These are phyloP conservation scores for Coemansia sp. DNA, from an alignment of 192 early-diverging fungal species.

Conservation along the genomic window DNA sequence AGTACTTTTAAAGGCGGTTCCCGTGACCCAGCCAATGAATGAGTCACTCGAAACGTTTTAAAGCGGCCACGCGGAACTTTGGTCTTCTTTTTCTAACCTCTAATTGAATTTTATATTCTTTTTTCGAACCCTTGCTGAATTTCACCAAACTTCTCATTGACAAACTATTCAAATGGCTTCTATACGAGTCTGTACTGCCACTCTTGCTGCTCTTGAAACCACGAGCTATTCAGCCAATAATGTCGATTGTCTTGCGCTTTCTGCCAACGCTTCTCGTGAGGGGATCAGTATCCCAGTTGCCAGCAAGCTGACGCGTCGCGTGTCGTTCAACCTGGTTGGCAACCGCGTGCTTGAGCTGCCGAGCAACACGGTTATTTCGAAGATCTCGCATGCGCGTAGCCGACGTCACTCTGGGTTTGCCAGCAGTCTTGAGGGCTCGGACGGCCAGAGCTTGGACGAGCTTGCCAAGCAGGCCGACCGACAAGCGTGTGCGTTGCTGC, in stretches of 20 bases:
- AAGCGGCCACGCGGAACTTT: background rate
- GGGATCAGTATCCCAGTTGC: slow-evolving; percentile 19
- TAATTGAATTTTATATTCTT: background rate
- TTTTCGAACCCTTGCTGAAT: background rate
- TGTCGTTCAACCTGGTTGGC: slow-evolving; percentile 48
- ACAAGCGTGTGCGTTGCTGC: slow-evolving; percentile 39
- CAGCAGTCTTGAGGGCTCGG: slow-evolving; percentile 14
- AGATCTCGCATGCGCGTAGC: slow-evolving; percentile 40
- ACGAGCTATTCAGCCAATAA: background rate
- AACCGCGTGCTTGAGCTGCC: slow-evolving; percentile 48
- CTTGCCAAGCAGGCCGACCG: slow-evolving; percentile 28
- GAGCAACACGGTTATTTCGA: slow-evolving; percentile 45
- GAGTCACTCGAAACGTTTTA: background rate
- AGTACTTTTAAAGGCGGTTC: background rate
- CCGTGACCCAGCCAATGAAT: background rate
- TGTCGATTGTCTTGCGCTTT: slow-evolving; percentile 2
- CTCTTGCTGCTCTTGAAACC: slow-evolving; percentile 27
- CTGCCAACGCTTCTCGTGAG: background rate
- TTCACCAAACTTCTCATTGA: background rate
- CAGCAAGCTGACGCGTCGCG: slow-evolving; percentile 33
- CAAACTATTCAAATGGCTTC: slow-evolving; percentile 30
- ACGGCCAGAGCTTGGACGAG: slow-evolving; percentile 18
- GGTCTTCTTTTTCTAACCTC: slow-evolving; percentile 1
- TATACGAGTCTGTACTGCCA: slow-evolving; percentile 51
- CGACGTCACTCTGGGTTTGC: slow-evolving; percentile 17